Percentiles rank a stretch among this genome's conserved stretches.
phyloP scores from a whole-genome alignment of 1,284 basidiomycete genomes.

The Tilletia caries region DNA sequence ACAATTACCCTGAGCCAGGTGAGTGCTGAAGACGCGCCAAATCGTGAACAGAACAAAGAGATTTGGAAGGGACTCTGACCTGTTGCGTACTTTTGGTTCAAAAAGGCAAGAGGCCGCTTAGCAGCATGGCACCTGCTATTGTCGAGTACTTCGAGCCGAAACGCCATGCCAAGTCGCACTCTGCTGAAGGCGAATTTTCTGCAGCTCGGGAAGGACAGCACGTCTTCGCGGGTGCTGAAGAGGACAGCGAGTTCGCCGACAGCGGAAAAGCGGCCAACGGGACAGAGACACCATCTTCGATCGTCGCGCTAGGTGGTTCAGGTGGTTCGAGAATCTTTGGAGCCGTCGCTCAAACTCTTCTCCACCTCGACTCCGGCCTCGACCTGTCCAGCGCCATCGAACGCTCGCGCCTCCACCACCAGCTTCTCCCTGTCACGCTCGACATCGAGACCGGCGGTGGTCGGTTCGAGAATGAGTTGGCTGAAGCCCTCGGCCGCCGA shows the following conservation, averaged over 20 bases:
- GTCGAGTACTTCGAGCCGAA: slow-evolving; percentile 68
- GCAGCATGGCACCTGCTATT: slow-evolving; percentile 76
- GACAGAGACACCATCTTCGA: neutral
- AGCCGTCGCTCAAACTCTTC: slow-evolving; percentile 72
- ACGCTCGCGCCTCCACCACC: slow-evolving; percentile 82
- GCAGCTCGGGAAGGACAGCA: neutral
- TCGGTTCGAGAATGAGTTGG: slow-evolving; percentile 24
- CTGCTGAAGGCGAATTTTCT: neutral
- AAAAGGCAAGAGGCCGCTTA: slow-evolving; percentile 74
- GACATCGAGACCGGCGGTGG: slow-evolving; percentile 33
- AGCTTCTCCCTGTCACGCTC: slow-evolving; percentile 55
- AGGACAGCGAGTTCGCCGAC: neutral
- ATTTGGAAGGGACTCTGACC: too few species aligned
- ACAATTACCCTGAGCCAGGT: slow-evolving; percentile 24
- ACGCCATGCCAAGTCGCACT: slow-evolving; percentile 57
- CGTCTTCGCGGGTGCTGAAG: neutral
- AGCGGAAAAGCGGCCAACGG: neutral
- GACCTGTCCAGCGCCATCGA: slow-evolving; percentile 78
- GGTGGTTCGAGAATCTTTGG: slow-evolving; percentile 84
- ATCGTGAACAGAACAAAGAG: too few species aligned
- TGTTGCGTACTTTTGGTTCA: neutral
- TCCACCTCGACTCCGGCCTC: slow-evolving; percentile 78
- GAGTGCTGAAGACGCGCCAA: neutral
- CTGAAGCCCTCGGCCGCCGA: slow-evolving; percentile 26
- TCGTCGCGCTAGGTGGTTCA: slow-evolving; percentile 71